phyloP scores from a whole-genome alignment of 345 rosid genomes.

The Salix exigua region DNA sequence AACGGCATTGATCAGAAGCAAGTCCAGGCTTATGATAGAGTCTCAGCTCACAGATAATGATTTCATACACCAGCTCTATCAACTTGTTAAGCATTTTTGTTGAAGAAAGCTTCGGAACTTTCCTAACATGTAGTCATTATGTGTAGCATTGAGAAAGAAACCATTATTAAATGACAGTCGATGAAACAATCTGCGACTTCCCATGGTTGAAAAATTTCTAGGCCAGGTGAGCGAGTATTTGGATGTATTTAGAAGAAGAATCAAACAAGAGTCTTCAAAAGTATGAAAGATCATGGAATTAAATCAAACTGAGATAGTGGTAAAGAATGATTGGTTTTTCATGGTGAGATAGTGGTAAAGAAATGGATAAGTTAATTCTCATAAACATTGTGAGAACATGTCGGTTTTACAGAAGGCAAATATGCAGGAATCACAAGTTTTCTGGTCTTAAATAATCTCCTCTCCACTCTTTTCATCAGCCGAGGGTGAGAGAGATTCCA shows the following conservation, averaged over 20 bases:
- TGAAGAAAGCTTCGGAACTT: background rate
- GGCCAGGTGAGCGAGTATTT: background rate
- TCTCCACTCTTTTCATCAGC: background rate
- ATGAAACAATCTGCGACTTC: background rate
- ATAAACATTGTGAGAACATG: background rate
- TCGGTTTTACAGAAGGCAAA: background rate
- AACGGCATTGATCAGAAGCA: background rate
- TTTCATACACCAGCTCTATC: background rate
- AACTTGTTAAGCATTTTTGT: background rate
- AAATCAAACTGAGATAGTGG: background rate
- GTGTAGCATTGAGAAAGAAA: background rate
- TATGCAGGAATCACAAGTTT: background rate
- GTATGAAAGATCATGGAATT: background rate
- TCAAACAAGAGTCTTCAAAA: background rate
- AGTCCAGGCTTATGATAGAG: background rate
- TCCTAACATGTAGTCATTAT: background rate
- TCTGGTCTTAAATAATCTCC: background rate
- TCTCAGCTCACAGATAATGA: background rate
- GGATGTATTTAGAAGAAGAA: background rate
- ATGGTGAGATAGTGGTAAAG: background rate
- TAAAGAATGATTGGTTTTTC: background rate
- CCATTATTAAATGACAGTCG: background rate
- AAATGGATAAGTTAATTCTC: background rate
- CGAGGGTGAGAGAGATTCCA: background rate
- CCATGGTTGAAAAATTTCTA: background rate